Evolutionary conservation across 75 land plant genomes (phyloP).

Genomic region (Cunninghamia lanceolata): DNA sequence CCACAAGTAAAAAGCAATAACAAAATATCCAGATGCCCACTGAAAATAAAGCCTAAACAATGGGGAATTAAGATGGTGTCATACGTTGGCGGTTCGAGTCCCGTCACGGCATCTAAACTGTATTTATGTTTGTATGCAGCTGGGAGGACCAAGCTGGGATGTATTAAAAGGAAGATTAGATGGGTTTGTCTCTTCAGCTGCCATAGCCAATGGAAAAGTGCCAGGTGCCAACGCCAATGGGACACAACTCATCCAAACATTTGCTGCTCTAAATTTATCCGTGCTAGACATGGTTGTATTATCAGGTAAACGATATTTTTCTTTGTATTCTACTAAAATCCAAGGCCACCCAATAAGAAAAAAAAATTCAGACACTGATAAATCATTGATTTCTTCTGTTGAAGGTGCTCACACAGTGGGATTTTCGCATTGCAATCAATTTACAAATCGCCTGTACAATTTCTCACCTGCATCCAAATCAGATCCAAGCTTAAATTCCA

Average conservation of each 20-base stretch:
- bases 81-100: no score
- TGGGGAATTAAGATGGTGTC: no score
- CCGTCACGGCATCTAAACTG: no score
- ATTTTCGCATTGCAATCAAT: constrained; percentile 35
- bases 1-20: neutral
- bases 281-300: constrained; percentile 24
- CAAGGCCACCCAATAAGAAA: neutral
- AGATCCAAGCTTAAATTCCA: constrained; percentile 28
- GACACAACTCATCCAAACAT: constrained; percentile 13
- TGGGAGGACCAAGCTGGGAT: constrained; percentile 23
- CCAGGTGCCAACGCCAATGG: constrained; percentile 14
- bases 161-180: constrained; percentile 26
- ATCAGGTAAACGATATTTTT: constrained; percentile 14
- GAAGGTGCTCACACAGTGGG: constrained; percentile 50
- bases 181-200: constrained; percentile 18
- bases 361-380: neutral
- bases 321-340: no score
- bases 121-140: neutral
- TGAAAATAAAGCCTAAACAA: no score
- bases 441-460: constrained; percentile 35
- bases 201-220: constrained; percentile 11
- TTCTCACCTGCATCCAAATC: constrained; percentile 10
- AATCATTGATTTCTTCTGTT: neutral
- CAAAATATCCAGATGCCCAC: neutral
- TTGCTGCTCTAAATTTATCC: constrained; percentile 16